Evolutionary conservation across 2,329 filamentous ascomycete species (phyloP).

Genomic region (Colletotrichum spinosum): DNA sequence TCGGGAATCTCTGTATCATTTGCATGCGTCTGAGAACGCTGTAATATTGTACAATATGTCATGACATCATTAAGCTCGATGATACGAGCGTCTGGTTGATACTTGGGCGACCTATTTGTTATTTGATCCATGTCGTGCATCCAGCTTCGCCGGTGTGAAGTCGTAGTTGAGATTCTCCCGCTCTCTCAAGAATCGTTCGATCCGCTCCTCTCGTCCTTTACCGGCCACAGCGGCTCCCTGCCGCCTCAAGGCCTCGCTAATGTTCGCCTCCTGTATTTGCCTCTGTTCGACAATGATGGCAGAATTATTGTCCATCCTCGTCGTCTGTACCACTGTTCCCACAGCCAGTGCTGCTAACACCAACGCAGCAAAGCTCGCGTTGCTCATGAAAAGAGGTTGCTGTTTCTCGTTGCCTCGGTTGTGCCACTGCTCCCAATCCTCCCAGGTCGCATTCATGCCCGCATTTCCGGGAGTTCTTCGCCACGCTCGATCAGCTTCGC

Average conservation of each 20-base stretch:
- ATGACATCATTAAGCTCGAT: slow-evolving; percentile 23
- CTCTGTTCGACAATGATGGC: slow-evolving; percentile 74
- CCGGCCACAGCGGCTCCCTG: slow-evolving; percentile 65
- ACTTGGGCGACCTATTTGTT: slow-evolving; percentile 8
- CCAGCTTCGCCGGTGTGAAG: slow-evolving; percentile 43
- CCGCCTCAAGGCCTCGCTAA: slow-evolving; percentile 68
- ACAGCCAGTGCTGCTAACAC: slow-evolving; percentile 73
- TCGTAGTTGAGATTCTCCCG: slow-evolving; percentile 64
- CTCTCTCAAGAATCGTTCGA: slow-evolving; percentile 82
- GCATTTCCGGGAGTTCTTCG: slow-evolving; percentile 59
- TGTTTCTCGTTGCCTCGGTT: slow-evolving; percentile 60
- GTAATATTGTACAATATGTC: slow-evolving; percentile 29
- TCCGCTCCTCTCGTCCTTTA: slow-evolving; percentile 71
- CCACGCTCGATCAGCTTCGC: slow-evolving; percentile 61
- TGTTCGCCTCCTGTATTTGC: slow-evolving; percentile 73
- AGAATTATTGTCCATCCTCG: slow-evolving; percentile 73
- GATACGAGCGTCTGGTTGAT: slow-evolving; percentile 6
- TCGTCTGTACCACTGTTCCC: slow-evolving; percentile 78
- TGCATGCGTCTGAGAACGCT: slow-evolving; percentile 16
- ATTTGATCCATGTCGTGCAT: slow-evolving; percentile 10
- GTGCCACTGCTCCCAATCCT: slow-evolving; percentile 93
- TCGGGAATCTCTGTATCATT: background rate
- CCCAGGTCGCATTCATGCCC: slow-evolving; percentile 89
- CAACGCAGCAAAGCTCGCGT: slow-evolving; percentile 81
- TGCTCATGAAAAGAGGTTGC: slow-evolving; percentile 76